Conservation (phyloP, 352 stramenopile genomes). For the Globisporangium recalcitrans region DNA sequence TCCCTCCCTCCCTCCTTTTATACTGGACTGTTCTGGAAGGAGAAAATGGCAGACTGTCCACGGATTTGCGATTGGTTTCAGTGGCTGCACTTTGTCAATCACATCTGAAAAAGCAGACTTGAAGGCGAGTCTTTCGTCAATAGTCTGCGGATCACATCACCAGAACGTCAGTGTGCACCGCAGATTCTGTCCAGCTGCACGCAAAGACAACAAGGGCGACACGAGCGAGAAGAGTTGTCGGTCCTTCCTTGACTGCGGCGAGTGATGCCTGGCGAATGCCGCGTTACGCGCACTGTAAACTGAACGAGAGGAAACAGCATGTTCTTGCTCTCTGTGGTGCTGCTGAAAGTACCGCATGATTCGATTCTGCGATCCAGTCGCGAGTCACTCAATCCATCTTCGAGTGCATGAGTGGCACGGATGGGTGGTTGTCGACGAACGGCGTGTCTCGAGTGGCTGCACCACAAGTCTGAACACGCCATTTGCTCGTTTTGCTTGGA, state of each 20-base stretch:
- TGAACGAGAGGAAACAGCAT: too few relatives aligned
- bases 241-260: too few relatives aligned
- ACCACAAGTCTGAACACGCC: not conserved
- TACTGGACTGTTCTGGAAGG: constrained; percentile 4
- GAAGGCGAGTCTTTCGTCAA: not conserved
- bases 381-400: too few relatives aligned
- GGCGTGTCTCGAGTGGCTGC: not conserved
- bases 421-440: not conserved
- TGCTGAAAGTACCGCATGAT: too few relatives aligned
- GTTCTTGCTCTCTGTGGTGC: too few relatives aligned
- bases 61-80: too few relatives aligned
- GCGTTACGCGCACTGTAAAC: not conserved
- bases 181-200: not conserved
- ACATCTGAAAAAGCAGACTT: not conserved
- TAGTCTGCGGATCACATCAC: not conserved
- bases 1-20: not conserved
- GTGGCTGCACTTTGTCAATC: too few relatives aligned
- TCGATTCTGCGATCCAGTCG: too few relatives aligned
- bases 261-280: not conserved
- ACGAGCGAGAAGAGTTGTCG: not conserved
- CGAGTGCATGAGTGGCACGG: too few relatives aligned
- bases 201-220: not conserved
- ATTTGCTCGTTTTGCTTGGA: not conserved
- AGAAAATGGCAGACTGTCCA: not conserved
- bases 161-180: not conserved